Evolutionary conservation across 2,329 filamentous ascomycete species (phyloP), one percentile per base, ranked within the genome.

Genomic region (Chaetomium sp.): DNA sequence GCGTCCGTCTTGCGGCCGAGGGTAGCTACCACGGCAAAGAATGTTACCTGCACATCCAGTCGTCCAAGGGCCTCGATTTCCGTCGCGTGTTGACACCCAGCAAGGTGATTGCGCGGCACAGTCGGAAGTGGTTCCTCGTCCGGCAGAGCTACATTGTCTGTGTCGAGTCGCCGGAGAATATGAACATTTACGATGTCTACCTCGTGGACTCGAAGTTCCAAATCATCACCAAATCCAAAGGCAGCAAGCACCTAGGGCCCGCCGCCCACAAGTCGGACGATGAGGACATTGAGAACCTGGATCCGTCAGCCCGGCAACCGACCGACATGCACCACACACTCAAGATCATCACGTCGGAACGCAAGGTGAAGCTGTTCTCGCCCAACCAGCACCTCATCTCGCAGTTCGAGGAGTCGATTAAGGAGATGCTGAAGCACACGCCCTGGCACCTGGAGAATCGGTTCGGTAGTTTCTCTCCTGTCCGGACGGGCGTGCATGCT

Each of bases 151-250:
- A 99, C 67, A 86, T 99, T 57, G 92, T 96, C 45, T 96, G 92
- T 64, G 91, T 97, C n/a, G 92, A 97, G 68, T 96, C 94, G 0
- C 94, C 94, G 0, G 92, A 97, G 69, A 95, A 95, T 65, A 95
- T 97, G 88, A 92, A 96, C 66, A 95, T 97, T 37, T 96, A 96
- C 69, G 95, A 99, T 72, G 94, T 99, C 27, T 97, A 96, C 70
- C 79, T 99, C n/a, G 89, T 97, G 33, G 94, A 99, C 68, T 80
- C 88, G 1, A 86, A 88, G 65, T 99, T 99, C 72, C 79, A 81
- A 52, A 85, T 96, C 49, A 85, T 91, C 60, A 91, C 91, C 71
- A 82, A 81, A 62, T 78, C 74, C 62, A 79, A 79, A 58, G 68
- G 80, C 19, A 27, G 19, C 12, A 78, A 75, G 62, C 74, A 78